Conservation (phyloP, 768 basidiomycete species). For the Leccinum aurantiacum region DNA sequence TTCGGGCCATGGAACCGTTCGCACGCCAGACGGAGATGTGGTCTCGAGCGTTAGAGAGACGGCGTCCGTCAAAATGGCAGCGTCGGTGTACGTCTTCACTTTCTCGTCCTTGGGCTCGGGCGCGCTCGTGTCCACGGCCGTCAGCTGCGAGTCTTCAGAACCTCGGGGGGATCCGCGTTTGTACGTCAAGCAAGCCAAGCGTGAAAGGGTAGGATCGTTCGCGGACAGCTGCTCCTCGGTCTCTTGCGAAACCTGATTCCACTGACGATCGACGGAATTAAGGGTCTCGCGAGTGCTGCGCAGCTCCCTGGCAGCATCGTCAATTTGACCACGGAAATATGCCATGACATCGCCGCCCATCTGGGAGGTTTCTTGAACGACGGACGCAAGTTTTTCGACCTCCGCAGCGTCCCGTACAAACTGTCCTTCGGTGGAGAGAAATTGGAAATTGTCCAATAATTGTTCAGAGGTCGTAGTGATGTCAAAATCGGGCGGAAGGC, state of each 20-base stretch:
- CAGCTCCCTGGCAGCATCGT: constrained; percentile 52
- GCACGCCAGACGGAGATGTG: constrained; percentile 25
- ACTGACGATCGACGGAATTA: constrained; percentile 43
- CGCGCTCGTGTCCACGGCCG: constrained; percentile 40
- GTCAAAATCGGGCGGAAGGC: constrained; percentile 45
- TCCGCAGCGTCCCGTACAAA: constrained; percentile 40
- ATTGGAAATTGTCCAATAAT: constrained; percentile 55
- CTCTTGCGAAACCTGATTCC: constrained; percentile 44
- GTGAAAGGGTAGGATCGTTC: constrained; percentile 6
- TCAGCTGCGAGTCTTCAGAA: constrained; percentile 66
- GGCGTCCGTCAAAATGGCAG: constrained; percentile 21
- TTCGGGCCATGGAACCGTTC: constrained; percentile 38
- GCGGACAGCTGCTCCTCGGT: constrained; percentile 43
- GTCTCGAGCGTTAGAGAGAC: constrained; percentile 18
- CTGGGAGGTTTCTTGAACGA: constrained; percentile 49
- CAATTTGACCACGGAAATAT: constrained; percentile 52
- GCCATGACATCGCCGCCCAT: constrained; percentile 47
- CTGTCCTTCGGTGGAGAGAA: constrained; percentile 43
- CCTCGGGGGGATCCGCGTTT: constrained; percentile 47
- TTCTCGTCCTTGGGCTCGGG: constrained; percentile 16
- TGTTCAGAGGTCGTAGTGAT: constrained; percentile 43
- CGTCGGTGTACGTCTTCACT: constrained; percentile 19
- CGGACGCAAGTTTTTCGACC: constrained; percentile 43
- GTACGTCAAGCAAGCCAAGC: constrained; percentile 16
- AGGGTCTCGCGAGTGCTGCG: constrained; percentile 45